phyloP scores from a whole-genome alignment of 495 filamentous ascomycete genomes.

The Penicillium salamii region DNA sequence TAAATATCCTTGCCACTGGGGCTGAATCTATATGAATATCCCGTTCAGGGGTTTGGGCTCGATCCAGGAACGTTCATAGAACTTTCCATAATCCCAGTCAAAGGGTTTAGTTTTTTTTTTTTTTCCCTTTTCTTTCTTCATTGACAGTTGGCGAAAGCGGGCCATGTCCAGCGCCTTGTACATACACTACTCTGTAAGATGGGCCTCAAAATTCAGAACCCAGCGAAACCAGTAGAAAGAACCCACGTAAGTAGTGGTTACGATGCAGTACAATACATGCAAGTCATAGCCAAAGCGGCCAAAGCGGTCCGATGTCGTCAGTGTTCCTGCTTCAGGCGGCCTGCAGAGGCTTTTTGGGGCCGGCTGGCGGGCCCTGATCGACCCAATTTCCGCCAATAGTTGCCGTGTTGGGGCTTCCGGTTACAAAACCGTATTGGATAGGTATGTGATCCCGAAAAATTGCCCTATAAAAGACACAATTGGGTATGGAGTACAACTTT shows the following conservation, averaged over 20 bases:
- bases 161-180: no score
- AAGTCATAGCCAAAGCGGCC: constrained; percentile 18
- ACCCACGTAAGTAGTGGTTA: constrained; percentile 1
- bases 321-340: constrained; percentile 25
- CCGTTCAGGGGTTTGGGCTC: constrained; percentile 15
- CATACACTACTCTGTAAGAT: no score
- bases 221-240: background rate
- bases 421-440: constrained; percentile 10
- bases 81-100: constrained; percentile 25
- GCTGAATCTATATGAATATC: background rate
- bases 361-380: constrained; percentile 27
- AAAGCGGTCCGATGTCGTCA: constrained; percentile 23
- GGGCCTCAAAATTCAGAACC: background rate
- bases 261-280: constrained; percentile 11
- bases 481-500: no score
- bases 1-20: background rate
- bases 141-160: no score
- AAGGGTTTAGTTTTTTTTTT: background rate
- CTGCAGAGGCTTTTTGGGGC: constrained; percentile 26
- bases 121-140: no score
- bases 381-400: background rate
- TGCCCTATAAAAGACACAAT: background rate
- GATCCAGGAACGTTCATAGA: constrained; percentile 9
- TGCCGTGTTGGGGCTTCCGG: constrained; percentile 11
- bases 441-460: background rate